Base-by-base conservation (phyloP, 148 eudicot genomes). In the Chenopodium quinoa region DNA sequence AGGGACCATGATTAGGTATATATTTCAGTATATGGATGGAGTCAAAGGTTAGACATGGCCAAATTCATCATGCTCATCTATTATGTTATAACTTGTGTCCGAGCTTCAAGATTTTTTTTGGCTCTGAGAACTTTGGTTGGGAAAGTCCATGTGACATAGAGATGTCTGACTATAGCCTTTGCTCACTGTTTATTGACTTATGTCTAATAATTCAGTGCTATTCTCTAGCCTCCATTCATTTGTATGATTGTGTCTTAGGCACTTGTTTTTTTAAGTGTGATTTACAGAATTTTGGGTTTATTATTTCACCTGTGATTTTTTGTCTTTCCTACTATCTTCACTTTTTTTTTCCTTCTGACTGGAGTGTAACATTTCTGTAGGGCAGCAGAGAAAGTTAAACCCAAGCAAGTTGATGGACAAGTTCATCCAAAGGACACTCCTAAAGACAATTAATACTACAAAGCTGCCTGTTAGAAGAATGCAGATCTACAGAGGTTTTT, bases 301-400 rank as follows among this genome's bases (percentile, higher is more conserved):
- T 74, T 16, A 29, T 34, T 64, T 64, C 73, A 7, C 12, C 46
- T 73, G 68, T 37, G 25, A 8, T 48, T 19, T 71, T 73, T 25
- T 25, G 62, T 25, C 2, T 63, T 34, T 78, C 37, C 62, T 17
- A 3, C 19, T 46, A 2, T 47, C 23, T 10, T 62, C 17, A 9
- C 66, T 22, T 14, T 11, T 27, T 68, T 54, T 32, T 44, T 10
- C 23, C 17, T 6, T 19, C 23, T 58, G 62, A 75, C 71, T 25
- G 14, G 46, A 65, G 63, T 48, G 13, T 34, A 60, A 47, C 25
- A n/a, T 76, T 9, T 31, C 10, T 80, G 76, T 77, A 86, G 88
- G 83, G 78, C 79, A 12, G 84, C 66, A 60, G 86, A 86, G 77
- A 83, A 86, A 69, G 86, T 71, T 67, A 83, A 87, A 77, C 75